Conservation (phyloP, 495 filamentous ascomycete species). For the Penicillium daleae region DNA sequence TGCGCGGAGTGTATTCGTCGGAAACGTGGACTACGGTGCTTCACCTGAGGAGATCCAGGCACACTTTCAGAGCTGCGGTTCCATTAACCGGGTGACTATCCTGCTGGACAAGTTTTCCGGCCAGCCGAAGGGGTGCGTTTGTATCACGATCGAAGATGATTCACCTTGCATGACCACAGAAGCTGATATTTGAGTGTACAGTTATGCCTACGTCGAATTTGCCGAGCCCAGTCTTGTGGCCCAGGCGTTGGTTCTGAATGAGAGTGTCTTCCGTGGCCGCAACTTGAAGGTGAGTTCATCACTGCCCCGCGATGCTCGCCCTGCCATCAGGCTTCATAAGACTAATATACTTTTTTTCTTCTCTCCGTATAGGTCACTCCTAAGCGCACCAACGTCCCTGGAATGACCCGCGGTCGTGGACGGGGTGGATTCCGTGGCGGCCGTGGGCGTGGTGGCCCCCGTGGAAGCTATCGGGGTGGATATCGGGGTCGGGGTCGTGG, state of each 20-base stretch:
- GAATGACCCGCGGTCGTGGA: slow-evolving; percentile 83
- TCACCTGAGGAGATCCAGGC: slow-evolving; percentile 98
- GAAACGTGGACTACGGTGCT: slow-evolving; percentile 98
- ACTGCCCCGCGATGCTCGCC: neutral
- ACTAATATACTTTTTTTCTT: slow-evolving; percentile 10
- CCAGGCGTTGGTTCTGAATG: slow-evolving; percentile 92
- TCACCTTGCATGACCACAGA: neutral
- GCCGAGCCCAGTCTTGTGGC: slow-evolving; percentile 91
- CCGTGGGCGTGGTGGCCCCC: slow-evolving; percentile 66
- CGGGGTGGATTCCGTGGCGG: slow-evolving; percentile 70
- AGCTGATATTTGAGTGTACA: slow-evolving; percentile 36
- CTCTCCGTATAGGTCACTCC: slow-evolving; percentile 78
- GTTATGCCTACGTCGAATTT: slow-evolving; percentile 99
- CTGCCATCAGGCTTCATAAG: neutral
- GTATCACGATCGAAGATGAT: neutral
- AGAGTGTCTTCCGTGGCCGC: slow-evolving; percentile 92
- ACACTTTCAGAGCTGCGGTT: slow-evolving; percentile 96
- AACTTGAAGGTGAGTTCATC: slow-evolving; percentile 77
- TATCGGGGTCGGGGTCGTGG: slow-evolving; percentile 76
- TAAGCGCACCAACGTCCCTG: slow-evolving; percentile 96
- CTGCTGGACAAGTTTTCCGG: slow-evolving; percentile 97
- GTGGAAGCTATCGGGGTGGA: slow-evolving; percentile 82
- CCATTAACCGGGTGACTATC: slow-evolving; percentile 98
- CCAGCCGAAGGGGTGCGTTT: slow-evolving; percentile 91
- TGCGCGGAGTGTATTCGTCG: slow-evolving; percentile 94